These are phyloP conservation scores for Aspergillus awamori DNA, from an alignment of 2,329 filamentous ascomycete species.

Conservation along the genomic window DNA sequence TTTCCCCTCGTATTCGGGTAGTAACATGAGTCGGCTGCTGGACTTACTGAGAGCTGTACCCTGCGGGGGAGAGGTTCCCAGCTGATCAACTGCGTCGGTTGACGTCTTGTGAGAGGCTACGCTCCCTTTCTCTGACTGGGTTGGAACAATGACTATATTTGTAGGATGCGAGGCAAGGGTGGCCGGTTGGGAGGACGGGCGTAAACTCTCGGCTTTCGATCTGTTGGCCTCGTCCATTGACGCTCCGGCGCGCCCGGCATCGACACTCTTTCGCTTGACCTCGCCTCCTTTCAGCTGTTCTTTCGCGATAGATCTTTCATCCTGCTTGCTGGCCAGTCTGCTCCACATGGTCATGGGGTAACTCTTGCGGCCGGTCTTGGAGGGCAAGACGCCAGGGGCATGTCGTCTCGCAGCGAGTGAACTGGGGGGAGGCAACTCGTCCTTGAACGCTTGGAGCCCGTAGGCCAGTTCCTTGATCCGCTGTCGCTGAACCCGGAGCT, in stretches of 20 bases:
- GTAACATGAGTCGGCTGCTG: constrained; percentile 29
- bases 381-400: constrained; percentile 35
- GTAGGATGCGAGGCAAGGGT: background rate
- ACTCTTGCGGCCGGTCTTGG: constrained; percentile 56
- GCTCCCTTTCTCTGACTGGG: background rate
- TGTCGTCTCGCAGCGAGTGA: constrained; percentile 73
- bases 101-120: background rate
- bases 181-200: background rate
- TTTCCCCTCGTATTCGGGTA: constrained; percentile 33
- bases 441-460: constrained; percentile 72
- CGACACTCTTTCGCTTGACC: constrained; percentile 30
- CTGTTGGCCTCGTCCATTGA: constrained; percentile 19
- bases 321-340: constrained; percentile 85
- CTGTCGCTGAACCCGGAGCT: constrained; percentile 71
- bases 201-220: background rate
- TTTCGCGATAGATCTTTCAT: constrained; percentile 67
- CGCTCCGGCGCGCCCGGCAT: constrained; percentile 31
- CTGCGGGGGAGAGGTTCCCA: background rate
- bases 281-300: constrained; percentile 30
- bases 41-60: constrained; percentile 18
- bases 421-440: constrained; percentile 79
- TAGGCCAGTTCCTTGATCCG: constrained; percentile 71
- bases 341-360: constrained; percentile 82
- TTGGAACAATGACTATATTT: background rate
- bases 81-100: background rate